A percentile compares a stretch with the other conserved stretches of the same genome.
These are phyloP conservation scores for Phytophthora pistaciae DNA, from an alignment of 352 stramenopile species.

Conservation along the genomic window DNA sequence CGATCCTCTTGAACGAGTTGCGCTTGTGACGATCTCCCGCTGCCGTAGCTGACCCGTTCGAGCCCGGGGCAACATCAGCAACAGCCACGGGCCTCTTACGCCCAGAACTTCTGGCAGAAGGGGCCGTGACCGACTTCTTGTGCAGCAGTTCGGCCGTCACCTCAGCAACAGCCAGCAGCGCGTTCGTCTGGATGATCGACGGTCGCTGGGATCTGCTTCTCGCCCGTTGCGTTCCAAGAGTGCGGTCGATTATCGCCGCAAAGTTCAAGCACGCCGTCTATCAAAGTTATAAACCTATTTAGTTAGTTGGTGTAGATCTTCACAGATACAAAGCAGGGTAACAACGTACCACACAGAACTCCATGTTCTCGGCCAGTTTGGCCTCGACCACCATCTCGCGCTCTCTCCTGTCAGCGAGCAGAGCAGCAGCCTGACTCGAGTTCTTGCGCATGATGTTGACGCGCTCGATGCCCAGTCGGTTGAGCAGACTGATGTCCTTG, in stretches of 20 bases:
- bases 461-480: conserved; percentile 41
- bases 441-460: conserved; percentile 19
- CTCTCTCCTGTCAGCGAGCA: conserved; percentile 13
- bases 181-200: conserved; percentile 18
- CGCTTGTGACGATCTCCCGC: conserved; percentile 1
- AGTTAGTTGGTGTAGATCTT: conserved; percentile 4
- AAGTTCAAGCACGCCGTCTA: conserved; percentile 35
- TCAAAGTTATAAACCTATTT: not conserved
- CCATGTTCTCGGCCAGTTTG: conserved; percentile 51
- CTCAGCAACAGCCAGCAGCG: conserved; percentile 22
- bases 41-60: not conserved
- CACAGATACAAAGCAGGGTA: not conserved
- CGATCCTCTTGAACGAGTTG: conserved; percentile 18
- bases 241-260: conserved; percentile 22
- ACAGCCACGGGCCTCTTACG: conserved; percentile 1
- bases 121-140: not conserved
- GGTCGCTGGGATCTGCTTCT: not conserved
- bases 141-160: conserved; percentile 8
- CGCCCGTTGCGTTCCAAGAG: conserved; percentile 6
- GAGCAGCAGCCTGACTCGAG: not conserved
- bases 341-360: conserved; percentile 45
- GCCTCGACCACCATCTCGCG: conserved; percentile 28
- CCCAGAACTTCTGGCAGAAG: too few relatives aligned
- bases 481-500: conserved; percentile 57
- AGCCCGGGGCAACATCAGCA: not conserved